phyloP scores from a whole-genome alignment of 2,329 filamentous ascomycete species.

The Acephala macrosclerotiorum region DNA sequence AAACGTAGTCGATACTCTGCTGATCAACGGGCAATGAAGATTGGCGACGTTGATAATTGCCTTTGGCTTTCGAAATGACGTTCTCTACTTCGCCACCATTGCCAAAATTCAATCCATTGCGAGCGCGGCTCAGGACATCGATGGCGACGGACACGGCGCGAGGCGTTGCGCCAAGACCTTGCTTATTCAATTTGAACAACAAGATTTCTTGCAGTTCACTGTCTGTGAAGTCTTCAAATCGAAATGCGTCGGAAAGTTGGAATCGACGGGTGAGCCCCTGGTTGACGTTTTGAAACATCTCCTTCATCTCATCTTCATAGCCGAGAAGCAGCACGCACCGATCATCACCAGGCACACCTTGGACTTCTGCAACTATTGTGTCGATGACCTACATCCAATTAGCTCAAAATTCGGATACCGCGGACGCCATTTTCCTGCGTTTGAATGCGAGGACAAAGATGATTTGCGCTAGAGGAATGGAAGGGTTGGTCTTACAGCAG shows the following conservation, averaged over 20 bases:
- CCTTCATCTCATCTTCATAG: conserved; percentile 70
- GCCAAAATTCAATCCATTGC: conserved; percentile 70
- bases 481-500: conserved; percentile 49
- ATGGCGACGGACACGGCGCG: conserved; percentile 57
- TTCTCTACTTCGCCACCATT: conserved; percentile 79
- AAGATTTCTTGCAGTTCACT: conserved; percentile 60
- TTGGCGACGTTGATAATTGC: conserved; percentile 52
- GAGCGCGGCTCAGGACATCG: conserved; percentile 64
- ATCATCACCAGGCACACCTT: conserved; percentile 73
- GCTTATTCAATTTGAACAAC: conserved; percentile 55
- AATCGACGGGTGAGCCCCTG: conserved; percentile 73
- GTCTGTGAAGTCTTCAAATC: conserved; percentile 71
- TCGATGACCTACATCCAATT: conserved; percentile 59
- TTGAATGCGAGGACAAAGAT: no score
- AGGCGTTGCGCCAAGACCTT: conserved; percentile 52
- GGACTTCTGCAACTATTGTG: conserved; percentile 75
- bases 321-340: conserved; percentile 73
- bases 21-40: conserved; percentile 35
- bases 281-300: conserved; percentile 62
- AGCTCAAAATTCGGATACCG: neutral
- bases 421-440: no score
- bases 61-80: conserved; percentile 58
- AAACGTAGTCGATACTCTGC: conserved; percentile 20
- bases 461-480: no score
- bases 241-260: conserved; percentile 66